Base-by-base conservation (phyloP, 2,329 filamentous ascomycete species). In the Pleomassaria siparia region DNA sequence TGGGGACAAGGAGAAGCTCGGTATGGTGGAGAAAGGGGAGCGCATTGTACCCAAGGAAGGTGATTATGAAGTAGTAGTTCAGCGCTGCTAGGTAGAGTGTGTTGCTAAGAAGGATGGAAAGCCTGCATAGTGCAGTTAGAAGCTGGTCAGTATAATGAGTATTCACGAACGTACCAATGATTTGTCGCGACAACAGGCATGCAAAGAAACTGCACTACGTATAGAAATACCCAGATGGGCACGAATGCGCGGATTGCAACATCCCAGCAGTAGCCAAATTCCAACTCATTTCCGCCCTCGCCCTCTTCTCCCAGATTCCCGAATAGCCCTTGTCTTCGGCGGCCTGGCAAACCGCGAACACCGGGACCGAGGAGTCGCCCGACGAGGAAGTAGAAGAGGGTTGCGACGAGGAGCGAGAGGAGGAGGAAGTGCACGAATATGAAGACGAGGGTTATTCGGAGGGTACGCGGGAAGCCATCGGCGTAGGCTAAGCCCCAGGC, bases 201-300 rank as follows among this genome's bases (percentile, higher is more conserved):
- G 49, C 86, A 77, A 33, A 87, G 69, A 65, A 86, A 87, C 59
- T 87, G 84, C 32, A 86, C 71, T 40, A 86, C 82, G 55, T 86
- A 85, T 21, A 87, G 74, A 60, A 85, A 83, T 21, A 84, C 76
- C 75, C 85, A 87, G 4, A 86, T 76, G 0, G 84, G 83, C 55
- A 87, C 83, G 67, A 86, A 87, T 0, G 84, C 83, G 29, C 84
- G 76, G 30, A 85, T 87, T 0, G 82, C 80, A 16, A 85, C 84
- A 72, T 87, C 84, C 70, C 86, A 87, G 66, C 84, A 87, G 64
- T 87, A 87, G 44, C 84, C 84, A 70, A 87, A 87, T 62, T 87
- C 84, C 51, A 87, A 67, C 50, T 80, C 80, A 45, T 86, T 83
- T 18, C 60, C 65, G 24, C 78, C 79, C 10, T 74, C 75, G 3